Evolutionary conservation across 2,329 filamentous ascomycete genomes (phyloP), one percentile per base, ranked within the genome.

Genomic region (Fusarium sp.): DNA sequence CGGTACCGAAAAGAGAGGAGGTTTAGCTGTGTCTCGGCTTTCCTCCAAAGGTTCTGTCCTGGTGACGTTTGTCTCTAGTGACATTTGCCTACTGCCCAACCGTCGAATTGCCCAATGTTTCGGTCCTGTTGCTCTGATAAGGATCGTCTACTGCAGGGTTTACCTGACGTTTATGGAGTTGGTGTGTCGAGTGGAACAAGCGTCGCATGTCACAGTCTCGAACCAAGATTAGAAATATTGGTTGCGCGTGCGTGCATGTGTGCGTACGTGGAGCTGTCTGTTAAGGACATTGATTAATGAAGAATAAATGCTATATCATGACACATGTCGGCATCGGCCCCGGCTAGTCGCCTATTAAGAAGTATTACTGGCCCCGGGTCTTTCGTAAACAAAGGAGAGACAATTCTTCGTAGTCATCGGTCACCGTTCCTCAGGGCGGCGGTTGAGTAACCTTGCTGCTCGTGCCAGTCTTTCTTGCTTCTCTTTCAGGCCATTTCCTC

Each of bases 401-500:
- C 47, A 44, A 39, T 44, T 40, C 22, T 21, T 39, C 19, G 34
- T 52, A 55, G 45, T 43, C 26, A 44, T 36, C 49, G 57, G 39
- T 67, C 63, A 26, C 74, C 72, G 43, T 56, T 52, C 55, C 42
- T 65, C 60, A 22, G 43, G 53, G 22, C 42, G 50, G 11, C 76
- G 72, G 31, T 73, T 70, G 39, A 84, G 74, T 51, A 85, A 70
- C 55, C 73, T 76, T 31, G 80, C 77, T 2, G 84, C 83, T 31
- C 83, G 76, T 40, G 76, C 73, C 28, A 85, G 63, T 51, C 83
- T 77, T 40, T 80, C 80, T 50, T 79, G 76, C 60, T 76, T 81
- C 45, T 80, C 76, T 46, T 70, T 73, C 45, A 82, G 67, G 4
- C 75, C 75, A 10, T 73, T 73, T 11, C 64, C 62, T 8, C 62